Evolutionary conservation across 2,329 filamentous ascomycete genomes (phyloP), one percentile per base, ranked within the genome.

Genomic region (Xylariaceae sp.): DNA sequence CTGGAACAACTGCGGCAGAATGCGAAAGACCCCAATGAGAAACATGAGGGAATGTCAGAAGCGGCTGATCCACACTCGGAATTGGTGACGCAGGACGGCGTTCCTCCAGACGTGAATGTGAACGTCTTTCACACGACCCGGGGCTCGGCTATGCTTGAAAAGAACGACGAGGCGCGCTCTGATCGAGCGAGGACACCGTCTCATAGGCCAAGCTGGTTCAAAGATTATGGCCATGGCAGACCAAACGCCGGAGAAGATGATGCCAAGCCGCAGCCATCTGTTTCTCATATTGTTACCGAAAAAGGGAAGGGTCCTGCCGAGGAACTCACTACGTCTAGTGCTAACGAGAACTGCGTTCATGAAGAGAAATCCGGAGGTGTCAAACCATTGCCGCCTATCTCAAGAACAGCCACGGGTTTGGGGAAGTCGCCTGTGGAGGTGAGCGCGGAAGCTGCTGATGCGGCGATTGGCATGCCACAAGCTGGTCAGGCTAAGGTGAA

Each of bases 101-200:
- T 66, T 1, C 69, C 71, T 3, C 50, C 60, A 1, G 69, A 58
- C 18, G 54, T 73, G 17, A 63, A 74, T 40, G 50, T 74, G 38
- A 69, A 73, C 37, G 55, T 77, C 16, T 78, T 78, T 41, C 71
- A 70, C 43, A 73, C 72, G 2, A 54, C 51, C 12, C 61, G 63
- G 19, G 72, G 69, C 3, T 71, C 73, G 2, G 67, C 66, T 33
- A 63, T 76, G 7, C 40, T 77, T 19, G 55, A 63, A 36, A 46
- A 51, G 16, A 36, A 65, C 38, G 55, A 57, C 29, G 51, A 53
- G 37, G 39, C 31, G 4, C 8, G 48, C 31, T 45, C 39, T 36
- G 47, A 46, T 30, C 50, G 43, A 34, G 51, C 54, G 15, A 49
- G 48, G 8, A 33, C 28, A 7, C 44, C 53, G 3, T 45, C 51